Conservation (phyloP, 257 asterid species). For the Salvia hispanica region DNA sequence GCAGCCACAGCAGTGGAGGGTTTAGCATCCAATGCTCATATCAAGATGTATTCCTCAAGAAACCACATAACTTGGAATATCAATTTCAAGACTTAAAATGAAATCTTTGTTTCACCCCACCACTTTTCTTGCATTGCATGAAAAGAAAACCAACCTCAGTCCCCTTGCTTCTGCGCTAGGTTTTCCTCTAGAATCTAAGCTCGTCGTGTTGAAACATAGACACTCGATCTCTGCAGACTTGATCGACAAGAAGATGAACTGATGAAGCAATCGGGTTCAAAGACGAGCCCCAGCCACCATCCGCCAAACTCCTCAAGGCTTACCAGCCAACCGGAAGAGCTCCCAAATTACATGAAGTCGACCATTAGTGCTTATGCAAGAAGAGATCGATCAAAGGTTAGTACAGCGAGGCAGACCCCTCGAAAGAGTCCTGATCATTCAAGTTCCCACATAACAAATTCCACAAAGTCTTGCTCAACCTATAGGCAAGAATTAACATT, state of each 20-base stretch:
- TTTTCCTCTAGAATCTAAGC: conserved; percentile 37
- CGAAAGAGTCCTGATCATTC: background rate
- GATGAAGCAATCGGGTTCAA: conserved; percentile 8
- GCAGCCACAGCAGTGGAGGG: too few relatives aligned
- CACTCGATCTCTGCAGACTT: conserved; percentile 8
- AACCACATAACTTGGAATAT: background rate
- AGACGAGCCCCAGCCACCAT: background rate
- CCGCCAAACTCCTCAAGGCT: background rate
- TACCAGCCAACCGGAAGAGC: background rate
- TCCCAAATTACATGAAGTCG: conserved; percentile 63
- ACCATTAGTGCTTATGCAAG: conserved; percentile 60
- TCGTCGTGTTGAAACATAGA: conserved; percentile 37
- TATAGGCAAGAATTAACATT: conserved; percentile 23
- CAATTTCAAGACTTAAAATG: background rate
- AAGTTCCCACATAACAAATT: background rate
- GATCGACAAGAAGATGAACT: background rate
- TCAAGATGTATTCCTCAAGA: too few relatives aligned
- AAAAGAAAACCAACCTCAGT: conserved; percentile 11
- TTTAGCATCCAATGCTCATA: too few relatives aligned
- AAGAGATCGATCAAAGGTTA: background rate
- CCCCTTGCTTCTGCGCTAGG: background rate
- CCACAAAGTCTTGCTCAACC: conserved; percentile 18
- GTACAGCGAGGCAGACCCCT: background rate
- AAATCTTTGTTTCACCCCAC: background rate
- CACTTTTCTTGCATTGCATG: conserved; percentile 8